Evolutionary conservation across 306 rosid genomes (phyloP), one percentile per base, ranked within the genome.

Genomic region (Begonia masoniana): DNA sequence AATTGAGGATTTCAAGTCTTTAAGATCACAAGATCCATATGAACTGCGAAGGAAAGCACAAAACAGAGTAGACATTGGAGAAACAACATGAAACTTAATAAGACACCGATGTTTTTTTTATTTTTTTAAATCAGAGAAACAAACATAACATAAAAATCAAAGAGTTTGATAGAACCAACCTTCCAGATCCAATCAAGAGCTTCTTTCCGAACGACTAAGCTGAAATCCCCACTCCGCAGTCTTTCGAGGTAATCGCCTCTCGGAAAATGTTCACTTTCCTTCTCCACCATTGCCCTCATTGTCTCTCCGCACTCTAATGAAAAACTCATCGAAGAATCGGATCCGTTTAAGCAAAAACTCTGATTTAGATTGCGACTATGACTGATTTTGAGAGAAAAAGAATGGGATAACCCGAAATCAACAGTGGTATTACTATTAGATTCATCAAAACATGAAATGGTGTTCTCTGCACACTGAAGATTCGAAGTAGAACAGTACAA

Each of bases 141-240:
- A 5, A 41, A 62, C 5, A 36, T 55, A 53, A 58, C 56, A 43
- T 15, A 41, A 60, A 54, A 62, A 62, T 57, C 16, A 55, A 61
- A 45, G 10, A 41, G 35, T 12, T 9, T 56, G 58, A 50, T 9
- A 0, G 61, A 41, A 51, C 74, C 55, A 74, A 88, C 97, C 97
- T 84, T 81, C 64, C 43, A 69, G 79, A 84, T 84, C 95, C 88
- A 77, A 74, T 84, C 93, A 66, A 84, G 43, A 59, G 97, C 88
- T 41, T 79, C 75, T 16, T 39, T 71, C 56, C 97, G 75, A 43
- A 71, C 63, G 65, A 61, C 76, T 74, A 81, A 70, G 59, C 81
- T 81, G 60, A 91, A 74, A 59, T 75, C 88, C 71, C 88, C 82
- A 59, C 71, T 55, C 46, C 75, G 80, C 58, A 88, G 62, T 61